A percentile compares a stretch with the other conserved stretches of the same genome.
phyloP scores from a whole-genome alignment of 257 asterid genomes.

The Fraxinus cuspidata region DNA sequence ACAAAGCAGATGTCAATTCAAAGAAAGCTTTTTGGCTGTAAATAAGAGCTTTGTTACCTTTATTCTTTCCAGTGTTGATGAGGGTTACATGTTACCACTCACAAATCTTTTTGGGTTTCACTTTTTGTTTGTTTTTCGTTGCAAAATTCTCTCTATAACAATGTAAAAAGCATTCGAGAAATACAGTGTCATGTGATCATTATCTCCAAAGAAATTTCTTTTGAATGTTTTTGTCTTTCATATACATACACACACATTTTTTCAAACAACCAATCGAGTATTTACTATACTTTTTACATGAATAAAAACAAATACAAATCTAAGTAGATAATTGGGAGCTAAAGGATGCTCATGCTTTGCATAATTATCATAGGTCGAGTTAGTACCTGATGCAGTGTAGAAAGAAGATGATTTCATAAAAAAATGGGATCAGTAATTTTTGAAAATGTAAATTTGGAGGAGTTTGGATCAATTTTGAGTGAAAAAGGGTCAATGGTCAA shows the following conservation, averaged over 20 bases:
- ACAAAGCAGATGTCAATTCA: constrained; percentile 45
- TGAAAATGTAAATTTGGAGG: no score
- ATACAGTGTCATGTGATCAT: neutral
- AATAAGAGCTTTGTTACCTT: constrained; percentile 31
- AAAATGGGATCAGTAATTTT: no score
- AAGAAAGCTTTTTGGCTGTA: constrained; percentile 25
- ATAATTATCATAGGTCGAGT: neutral
- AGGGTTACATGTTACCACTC: constrained; percentile 33
- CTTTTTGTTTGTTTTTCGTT: constrained; percentile 42
- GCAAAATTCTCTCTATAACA: constrained; percentile 16
- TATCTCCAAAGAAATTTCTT: constrained; percentile 4
- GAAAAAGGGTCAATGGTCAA: no score
- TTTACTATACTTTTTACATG: no score
- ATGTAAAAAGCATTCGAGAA: neutral
- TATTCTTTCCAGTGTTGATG: constrained; percentile 31
- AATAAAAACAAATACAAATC: no score
- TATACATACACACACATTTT: neutral
- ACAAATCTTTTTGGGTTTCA: constrained; percentile 18
- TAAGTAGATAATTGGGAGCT: no score
- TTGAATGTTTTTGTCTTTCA: constrained; percentile 38
- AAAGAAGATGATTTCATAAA: no score
- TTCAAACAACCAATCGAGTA: neutral
- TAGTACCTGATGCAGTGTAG: no score
- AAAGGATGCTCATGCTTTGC: neutral
- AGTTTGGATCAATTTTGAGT: no score